phyloP scores from a whole-genome alignment of 345 rosid species.

The Eutrema heterophyllum region DNA sequence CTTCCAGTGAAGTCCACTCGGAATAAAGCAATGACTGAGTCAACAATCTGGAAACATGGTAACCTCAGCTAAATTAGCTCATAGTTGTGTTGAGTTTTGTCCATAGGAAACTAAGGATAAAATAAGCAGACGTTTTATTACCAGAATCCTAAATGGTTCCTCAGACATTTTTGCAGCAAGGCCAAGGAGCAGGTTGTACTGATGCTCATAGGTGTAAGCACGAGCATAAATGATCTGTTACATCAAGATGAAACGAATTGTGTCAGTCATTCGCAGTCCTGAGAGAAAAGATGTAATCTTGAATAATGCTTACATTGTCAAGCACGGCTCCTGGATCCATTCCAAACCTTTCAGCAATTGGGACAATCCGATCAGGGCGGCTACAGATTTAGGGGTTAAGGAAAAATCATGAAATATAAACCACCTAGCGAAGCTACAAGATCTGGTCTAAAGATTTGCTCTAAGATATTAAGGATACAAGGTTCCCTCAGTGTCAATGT shows the following conservation, averaged over 20 bases:
- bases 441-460: not conserved
- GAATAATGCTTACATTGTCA: conserved; percentile 56
- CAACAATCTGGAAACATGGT: conserved; percentile 55
- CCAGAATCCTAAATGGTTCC: conserved; percentile 85
- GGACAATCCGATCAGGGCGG: conserved; percentile 83
- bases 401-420: conserved; percentile 15
- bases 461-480: conserved; percentile 52
- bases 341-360: conserved; percentile 97
- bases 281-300: not conserved
- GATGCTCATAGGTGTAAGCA: conserved; percentile 86
- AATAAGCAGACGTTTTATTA: conserved; percentile 21
- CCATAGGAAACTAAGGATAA: not conserved
- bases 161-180: conserved; percentile 95
- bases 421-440: not conserved
- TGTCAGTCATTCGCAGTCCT: not conserved
- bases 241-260: conserved; percentile 16
- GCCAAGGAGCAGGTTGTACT: conserved; percentile 82
- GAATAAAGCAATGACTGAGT: conserved; percentile 80
- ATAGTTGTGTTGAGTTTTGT: not conserved
- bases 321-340: conserved; percentile 97
- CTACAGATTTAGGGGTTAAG: conserved; percentile 42
- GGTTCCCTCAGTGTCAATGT: conserved; percentile 85
- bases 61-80: conserved; percentile 12
- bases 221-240: conserved; percentile 86
- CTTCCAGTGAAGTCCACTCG: conserved; percentile 85